Evolutionary conservation across 129 eudicot species (phyloP).

Genomic region (Deinandra increscens): DNA sequence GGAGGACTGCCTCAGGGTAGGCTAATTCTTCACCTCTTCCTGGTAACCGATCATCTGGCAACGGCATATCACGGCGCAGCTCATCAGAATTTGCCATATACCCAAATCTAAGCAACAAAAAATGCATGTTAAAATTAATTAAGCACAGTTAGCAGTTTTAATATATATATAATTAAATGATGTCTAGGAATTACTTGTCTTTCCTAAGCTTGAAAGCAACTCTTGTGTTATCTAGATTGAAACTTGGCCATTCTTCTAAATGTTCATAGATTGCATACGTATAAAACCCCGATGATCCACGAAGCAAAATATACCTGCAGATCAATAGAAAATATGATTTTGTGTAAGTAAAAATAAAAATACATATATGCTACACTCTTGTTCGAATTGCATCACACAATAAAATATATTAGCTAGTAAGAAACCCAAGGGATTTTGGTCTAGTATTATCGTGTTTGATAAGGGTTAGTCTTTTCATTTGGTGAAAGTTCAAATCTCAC

Average conservation of each 20-base stretch:
- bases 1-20: constrained; percentile 58
- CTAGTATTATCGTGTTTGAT: too few species aligned
- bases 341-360: too few species aligned
- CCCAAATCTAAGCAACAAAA: constrained; percentile 40
- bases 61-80: constrained; percentile 52
- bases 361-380: too few species aligned
- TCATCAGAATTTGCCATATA: constrained; percentile 57
- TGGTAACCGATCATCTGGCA: constrained; percentile 48
- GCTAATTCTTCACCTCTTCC: constrained; percentile 50
- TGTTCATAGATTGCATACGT: constrained; percentile 63
- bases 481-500: too few species aligned
- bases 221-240: constrained; percentile 64
- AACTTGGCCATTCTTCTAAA: constrained; percentile 57
- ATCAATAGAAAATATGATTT: too few species aligned
- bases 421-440: too few species aligned
- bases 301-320: constrained; percentile 60
- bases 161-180: neutral
- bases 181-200: constrained; percentile 25
- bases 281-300: constrained; percentile 66
- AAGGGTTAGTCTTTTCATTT: too few species aligned
- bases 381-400: too few species aligned
- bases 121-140: neutral
- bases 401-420: too few species aligned
- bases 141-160: neutral
- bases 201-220: constrained; percentile 60